Evolutionary conservation across 2,329 filamentous ascomycete genomes (phyloP).

Genomic region (Botrytis fabae): DNA sequence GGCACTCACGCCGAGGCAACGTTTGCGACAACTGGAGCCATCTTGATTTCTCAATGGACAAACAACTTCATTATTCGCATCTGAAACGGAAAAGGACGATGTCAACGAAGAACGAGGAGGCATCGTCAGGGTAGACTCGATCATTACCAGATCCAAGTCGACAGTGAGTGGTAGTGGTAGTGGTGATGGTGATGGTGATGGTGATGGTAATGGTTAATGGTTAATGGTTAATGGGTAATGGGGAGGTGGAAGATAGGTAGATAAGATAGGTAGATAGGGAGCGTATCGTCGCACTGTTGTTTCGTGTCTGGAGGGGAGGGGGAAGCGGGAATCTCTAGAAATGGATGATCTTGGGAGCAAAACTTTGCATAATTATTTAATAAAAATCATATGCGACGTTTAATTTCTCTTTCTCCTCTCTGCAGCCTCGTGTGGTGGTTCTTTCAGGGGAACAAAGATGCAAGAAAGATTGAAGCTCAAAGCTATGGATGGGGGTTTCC

Average conservation of each 20-base stretch:
- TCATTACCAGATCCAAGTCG: slow-evolving; percentile 47
- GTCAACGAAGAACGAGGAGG: slow-evolving; percentile 84
- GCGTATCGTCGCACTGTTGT: slow-evolving; percentile 10
- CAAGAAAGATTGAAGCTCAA: slow-evolving; percentile 4
- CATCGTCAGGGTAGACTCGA: slow-evolving; percentile 65
- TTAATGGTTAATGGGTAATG: neutral
- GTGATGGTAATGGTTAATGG: no score
- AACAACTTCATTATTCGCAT: slow-evolving; percentile 93
- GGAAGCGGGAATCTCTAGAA: slow-evolving; percentile 13
- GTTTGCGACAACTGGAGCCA: slow-evolving; percentile 93
- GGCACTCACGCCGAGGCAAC: slow-evolving; percentile 92
- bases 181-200: no score
- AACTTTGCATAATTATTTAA: slow-evolving; percentile 7
- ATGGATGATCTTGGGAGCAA: slow-evolving; percentile 2
- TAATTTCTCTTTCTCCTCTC: neutral
- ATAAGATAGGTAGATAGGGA: neutral
- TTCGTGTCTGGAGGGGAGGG: neutral
- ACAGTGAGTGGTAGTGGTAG: neutral
- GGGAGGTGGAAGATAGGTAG: neutral
- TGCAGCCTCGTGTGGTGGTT: neutral
- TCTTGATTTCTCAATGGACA: slow-evolving; percentile 95
- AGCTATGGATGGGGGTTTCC: neutral
- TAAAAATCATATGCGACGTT: neutral
- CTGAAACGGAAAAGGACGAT: slow-evolving; percentile 87
- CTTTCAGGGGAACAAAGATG: slow-evolving; percentile 13